Evolutionary conservation across 192 early-diverging fungal species (phyloP).

Genomic region (Phlyctochytrium planicorne): DNA sequence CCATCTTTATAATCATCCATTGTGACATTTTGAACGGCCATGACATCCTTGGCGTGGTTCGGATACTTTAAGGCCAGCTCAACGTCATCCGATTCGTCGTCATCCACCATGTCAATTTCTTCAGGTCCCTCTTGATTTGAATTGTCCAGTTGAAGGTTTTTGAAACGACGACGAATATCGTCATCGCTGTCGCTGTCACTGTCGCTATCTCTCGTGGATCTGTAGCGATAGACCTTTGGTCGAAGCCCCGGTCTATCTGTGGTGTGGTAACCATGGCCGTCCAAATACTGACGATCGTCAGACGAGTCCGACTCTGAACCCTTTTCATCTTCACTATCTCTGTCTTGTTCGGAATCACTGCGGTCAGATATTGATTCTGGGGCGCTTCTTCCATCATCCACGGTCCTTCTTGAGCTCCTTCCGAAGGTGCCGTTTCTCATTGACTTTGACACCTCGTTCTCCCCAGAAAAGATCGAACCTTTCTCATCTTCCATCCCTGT

Average conservation of each 20-base stretch:
- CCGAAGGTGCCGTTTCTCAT: too few relatives aligned
- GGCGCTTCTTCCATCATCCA: not conserved
- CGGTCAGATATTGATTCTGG: not conserved
- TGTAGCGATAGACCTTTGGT: not conserved
- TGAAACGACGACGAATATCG: too few relatives aligned
- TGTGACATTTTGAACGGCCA: slow-evolving; percentile 1
- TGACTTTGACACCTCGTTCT: too few relatives aligned
- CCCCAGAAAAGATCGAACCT: too few relatives aligned
- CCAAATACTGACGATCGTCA: too few relatives aligned
- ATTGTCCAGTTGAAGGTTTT: too few relatives aligned
- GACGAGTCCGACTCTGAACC: not conserved
- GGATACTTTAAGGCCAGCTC: not conserved
- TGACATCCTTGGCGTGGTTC: not conserved
- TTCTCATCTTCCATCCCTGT: too few relatives aligned
- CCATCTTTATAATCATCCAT: slow-evolving; percentile 3
- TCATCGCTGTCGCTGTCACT: too few relatives aligned
- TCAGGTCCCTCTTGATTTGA: not conserved
- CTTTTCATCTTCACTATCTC: not conserved
- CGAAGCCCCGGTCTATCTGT: not conserved
- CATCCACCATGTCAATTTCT: not conserved
- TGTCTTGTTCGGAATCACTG: not conserved
- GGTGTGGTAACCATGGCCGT: too few relatives aligned
- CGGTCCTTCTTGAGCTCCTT: too few relatives aligned
- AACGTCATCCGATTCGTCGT: not conserved
- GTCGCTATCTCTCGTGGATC: too few relatives aligned